Conservation (phyloP, 306 rosid species). For the Vicia faba region DNA sequence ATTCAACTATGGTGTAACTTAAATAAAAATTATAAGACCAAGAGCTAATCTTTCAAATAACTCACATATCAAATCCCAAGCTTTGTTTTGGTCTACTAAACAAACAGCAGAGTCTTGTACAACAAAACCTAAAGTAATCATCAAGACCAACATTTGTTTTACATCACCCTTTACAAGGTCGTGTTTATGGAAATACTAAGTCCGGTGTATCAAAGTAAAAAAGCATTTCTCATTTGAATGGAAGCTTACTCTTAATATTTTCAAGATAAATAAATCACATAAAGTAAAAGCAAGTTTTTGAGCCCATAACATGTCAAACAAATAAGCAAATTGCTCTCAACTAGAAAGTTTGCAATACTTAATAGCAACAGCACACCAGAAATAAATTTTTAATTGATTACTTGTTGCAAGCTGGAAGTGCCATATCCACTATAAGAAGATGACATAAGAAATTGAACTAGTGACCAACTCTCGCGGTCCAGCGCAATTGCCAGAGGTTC, state of each 20-base stretch:
- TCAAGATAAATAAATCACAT: slow-evolving; percentile 1
- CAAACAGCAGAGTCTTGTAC: slow-evolving; percentile 7
- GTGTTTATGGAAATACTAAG: slow-evolving; percentile 20
- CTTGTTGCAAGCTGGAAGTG: slow-evolving; percentile 93
- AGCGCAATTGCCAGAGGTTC: slow-evolving; percentile 96
- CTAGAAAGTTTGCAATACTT: slow-evolving; percentile 14
- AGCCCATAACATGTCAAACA: slow-evolving; percentile 7
- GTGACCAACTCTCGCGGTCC: slow-evolving; percentile 93
- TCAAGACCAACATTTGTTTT: not conserved
- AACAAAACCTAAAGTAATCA: slow-evolving; percentile 16
- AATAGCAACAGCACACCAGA: slow-evolving; percentile 22
- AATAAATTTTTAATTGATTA: slow-evolving; percentile 44
- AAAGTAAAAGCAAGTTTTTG: slow-evolving; percentile 22
- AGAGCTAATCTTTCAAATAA: slow-evolving; percentile 6
- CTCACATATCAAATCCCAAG: slow-evolving; percentile 3
- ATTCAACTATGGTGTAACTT: not conserved
- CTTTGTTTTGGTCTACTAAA: slow-evolving; percentile 15
- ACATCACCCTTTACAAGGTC: slow-evolving; percentile 2
- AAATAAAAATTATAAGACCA: slow-evolving; percentile 11
- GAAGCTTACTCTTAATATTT: slow-evolving; percentile 5
- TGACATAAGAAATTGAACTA: slow-evolving; percentile 93
- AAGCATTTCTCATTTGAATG: slow-evolving; percentile 9
- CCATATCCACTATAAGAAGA: slow-evolving; percentile 95
- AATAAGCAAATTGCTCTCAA: slow-evolving; percentile 18
- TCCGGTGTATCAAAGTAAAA: slow-evolving; percentile 20